These are phyloP conservation scores for Fusarium protoensiforme DNA, from an alignment of 2,329 filamentous ascomycete species.

Conservation along the genomic window DNA sequence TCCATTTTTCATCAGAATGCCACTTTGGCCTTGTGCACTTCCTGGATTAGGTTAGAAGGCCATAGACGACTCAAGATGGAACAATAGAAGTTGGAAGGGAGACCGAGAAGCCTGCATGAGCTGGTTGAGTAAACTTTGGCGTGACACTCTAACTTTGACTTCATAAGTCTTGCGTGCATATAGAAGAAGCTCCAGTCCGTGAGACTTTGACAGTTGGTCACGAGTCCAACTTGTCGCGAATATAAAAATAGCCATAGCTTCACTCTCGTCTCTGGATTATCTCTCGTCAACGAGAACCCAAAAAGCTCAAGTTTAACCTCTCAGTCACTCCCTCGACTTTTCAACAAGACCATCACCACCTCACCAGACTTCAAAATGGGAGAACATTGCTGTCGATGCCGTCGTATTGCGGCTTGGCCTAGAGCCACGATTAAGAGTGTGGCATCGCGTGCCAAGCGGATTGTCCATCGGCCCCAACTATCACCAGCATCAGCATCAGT, in stretches of 20 bases:
- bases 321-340: background rate
- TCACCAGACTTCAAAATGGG: background rate
- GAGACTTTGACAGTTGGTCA: background rate
- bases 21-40: too few species aligned
- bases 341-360: background rate
- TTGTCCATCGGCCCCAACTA: background rate
- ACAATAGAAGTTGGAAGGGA: too few species aligned
- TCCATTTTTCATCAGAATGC: background rate
- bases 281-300: background rate
- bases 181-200: background rate
- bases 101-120: background rate
- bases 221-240: background rate
- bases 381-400: background rate
- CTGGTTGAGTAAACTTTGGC: background rate
- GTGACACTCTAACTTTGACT: background rate
- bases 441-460: background rate
- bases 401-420: background rate
- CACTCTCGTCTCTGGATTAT: background rate
- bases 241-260: background rate
- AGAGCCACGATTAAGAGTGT: background rate
- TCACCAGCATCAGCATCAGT: background rate
- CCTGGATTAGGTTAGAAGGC: too few species aligned
- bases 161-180: background rate
- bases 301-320: background rate
- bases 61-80: too few species aligned